phyloP scores from a whole-genome alignment of 305 asterid genomes.

The Solanum hybrid region DNA sequence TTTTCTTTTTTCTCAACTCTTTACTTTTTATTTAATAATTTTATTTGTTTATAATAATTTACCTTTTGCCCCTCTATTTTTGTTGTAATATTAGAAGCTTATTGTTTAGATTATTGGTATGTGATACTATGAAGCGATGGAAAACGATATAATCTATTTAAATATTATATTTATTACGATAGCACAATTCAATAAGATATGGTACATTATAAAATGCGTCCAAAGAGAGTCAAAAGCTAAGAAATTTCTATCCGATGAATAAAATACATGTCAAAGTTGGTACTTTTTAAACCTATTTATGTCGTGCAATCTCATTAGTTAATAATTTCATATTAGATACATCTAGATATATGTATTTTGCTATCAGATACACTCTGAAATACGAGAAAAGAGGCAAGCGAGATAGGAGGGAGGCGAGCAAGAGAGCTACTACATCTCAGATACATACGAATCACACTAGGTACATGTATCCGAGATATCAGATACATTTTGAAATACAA shows the following conservation, averaged over 20 bases:
- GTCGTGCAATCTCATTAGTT: neutral
- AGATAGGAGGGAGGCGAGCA: neutral
- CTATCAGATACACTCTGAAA: neutral
- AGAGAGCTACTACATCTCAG: neutral
- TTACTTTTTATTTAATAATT: too few relatives aligned
- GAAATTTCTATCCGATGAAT: too few relatives aligned
- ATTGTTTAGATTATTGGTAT: neutral
- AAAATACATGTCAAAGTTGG: neutral
- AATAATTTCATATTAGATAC: neutral
- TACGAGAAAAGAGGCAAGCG: neutral
- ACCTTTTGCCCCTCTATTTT: neutral
- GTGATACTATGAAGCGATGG: neutral
- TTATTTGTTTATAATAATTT: neutral
- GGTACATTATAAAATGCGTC: neutral
- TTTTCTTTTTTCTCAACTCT: neutral
- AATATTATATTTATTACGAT: too few relatives aligned
- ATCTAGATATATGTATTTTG: too few relatives aligned
- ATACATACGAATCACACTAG: neutral
- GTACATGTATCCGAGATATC: too few relatives aligned
- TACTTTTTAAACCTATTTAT: neutral
- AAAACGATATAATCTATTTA: too few relatives aligned
- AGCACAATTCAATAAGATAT: neutral
- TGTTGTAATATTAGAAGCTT: neutral
- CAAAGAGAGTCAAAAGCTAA: neutral
- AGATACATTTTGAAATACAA: neutral